Evolutionary conservation across 257 asterid genomes (phyloP).

Genomic region (Jacaranda mimosifolia): DNA sequence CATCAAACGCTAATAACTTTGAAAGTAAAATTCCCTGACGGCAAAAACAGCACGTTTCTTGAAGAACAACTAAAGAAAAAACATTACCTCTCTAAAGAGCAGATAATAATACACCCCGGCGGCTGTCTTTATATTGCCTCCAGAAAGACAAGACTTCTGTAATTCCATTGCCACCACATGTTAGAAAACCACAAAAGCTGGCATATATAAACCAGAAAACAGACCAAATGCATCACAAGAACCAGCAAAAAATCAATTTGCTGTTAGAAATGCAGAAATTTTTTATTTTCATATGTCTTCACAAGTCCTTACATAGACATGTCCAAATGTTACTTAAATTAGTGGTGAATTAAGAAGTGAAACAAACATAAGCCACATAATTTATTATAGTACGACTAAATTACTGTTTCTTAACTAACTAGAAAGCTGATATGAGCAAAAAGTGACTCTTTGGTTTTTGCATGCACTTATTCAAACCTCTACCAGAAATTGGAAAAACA

Average conservation of each 20-base stretch:
- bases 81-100: slow-evolving; percentile 20
- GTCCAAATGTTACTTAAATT: neutral
- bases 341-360: neutral
- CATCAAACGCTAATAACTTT: neutral
- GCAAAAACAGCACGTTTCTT: neutral
- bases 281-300: neutral
- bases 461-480: slow-evolving; percentile 29
- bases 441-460: neutral
- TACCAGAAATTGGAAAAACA: neutral
- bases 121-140: slow-evolving; percentile 22
- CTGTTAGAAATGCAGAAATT: neutral
- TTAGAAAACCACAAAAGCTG: neutral
- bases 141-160: slow-evolving; percentile 30
- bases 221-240: too few relatives aligned
- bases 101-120: neutral
- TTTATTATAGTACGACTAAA: slow-evolving; percentile 3
- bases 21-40: neutral
- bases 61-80: neutral
- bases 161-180: slow-evolving; percentile 39
- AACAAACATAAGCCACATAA: slow-evolving; percentile 13
- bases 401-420: slow-evolving; percentile 12
- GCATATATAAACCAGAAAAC: neutral
- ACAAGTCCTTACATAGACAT: neutral
- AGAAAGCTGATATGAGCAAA: slow-evolving; percentile 35
- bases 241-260: neutral